Evolutionary conservation across 345 rosid species (phyloP).

Genomic region (Abelmoschus esculentus): DNA sequence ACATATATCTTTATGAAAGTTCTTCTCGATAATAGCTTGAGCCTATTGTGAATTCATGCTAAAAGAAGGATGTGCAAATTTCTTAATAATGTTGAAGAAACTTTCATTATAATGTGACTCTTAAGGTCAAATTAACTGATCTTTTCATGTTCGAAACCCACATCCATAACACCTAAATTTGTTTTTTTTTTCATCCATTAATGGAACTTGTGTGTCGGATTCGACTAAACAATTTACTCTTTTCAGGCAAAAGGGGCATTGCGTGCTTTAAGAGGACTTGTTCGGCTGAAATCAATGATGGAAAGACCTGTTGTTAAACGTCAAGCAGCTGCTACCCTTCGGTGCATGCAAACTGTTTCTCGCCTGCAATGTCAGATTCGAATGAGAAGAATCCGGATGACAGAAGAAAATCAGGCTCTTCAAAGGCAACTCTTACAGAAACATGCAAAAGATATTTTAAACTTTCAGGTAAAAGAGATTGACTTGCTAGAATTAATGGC

Average conservation of each 20-base stretch:
- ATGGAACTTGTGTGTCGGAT: neutral
- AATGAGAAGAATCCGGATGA: conserved; percentile 69
- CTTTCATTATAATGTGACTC: neutral
- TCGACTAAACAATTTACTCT: neutral
- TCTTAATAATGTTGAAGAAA: neutral
- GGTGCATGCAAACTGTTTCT: conserved; percentile 87
- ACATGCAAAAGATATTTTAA: conserved; percentile 77
- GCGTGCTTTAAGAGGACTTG: conserved; percentile 36
- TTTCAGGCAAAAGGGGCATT: too few species aligned
- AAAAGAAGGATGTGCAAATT: too few species aligned
- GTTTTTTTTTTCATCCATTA: neutral
- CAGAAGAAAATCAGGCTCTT: conserved; percentile 90
- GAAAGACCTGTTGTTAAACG: conserved; percentile 81
- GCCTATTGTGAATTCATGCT: neutral
- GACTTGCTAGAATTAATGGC: too few species aligned
- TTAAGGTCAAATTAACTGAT: neutral
- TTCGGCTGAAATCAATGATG: conserved; percentile 70
- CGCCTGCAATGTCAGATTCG: conserved; percentile 86
- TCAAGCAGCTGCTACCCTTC: conserved; percentile 67
- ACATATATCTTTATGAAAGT: neutral
- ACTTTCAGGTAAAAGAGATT: conserved; percentile 37
- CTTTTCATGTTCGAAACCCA: neutral
- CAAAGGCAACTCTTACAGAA: conserved; percentile 86
- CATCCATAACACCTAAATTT: neutral
- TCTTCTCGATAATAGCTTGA: neutral